phyloP scores from a whole-genome alignment of 2,329 filamentous ascomycete species.

The Fusarium robinianum region DNA sequence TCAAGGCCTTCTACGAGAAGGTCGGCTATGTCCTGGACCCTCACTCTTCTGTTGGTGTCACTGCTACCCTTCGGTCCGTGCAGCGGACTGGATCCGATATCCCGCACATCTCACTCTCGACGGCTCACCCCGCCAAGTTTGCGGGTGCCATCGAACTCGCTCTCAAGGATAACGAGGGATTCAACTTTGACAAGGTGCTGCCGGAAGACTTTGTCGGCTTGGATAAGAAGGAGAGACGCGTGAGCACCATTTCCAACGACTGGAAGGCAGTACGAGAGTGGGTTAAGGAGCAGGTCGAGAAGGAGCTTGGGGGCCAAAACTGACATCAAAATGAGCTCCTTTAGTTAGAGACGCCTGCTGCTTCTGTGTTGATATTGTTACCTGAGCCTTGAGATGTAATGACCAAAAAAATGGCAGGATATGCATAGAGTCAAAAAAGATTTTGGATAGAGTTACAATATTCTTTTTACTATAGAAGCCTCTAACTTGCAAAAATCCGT shows the following conservation, averaged over 20 bases:
- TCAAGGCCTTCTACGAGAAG: conserved; percentile 59
- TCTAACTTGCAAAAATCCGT: too few species aligned
- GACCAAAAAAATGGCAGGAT: too few species aligned
- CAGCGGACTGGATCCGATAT: conserved; percentile 55
- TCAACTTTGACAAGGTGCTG: conserved; percentile 77
- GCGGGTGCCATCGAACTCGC: conserved; percentile 81
- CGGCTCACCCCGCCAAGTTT: conserved; percentile 96
- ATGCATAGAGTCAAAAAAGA: too few species aligned
- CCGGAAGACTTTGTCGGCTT: conserved; percentile 82
- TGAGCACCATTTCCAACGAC: conserved; percentile 69
- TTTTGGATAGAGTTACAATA: too few species aligned
- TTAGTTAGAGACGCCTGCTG: too few species aligned
- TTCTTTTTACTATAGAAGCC: too few species aligned
- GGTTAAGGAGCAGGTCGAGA: conserved; percentile 73
- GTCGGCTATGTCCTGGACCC: conserved; percentile 86
- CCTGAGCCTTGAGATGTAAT: too few species aligned
- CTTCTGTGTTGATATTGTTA: too few species aligned
- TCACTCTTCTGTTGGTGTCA: conserved; percentile 85
- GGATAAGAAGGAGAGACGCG: conserved; percentile 73
- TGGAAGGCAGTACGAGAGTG: conserved; percentile 78
- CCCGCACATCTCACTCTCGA: conserved; percentile 83
- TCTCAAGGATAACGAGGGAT: conserved; percentile 70
- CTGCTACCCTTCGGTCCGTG: conserved; percentile 73
- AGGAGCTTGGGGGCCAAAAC: conserved; percentile 55
- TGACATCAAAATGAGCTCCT: too few species aligned